Base-by-base conservation (phyloP, 106 monocot genomes). In the Phalaenopsis aphrodite region DNA sequence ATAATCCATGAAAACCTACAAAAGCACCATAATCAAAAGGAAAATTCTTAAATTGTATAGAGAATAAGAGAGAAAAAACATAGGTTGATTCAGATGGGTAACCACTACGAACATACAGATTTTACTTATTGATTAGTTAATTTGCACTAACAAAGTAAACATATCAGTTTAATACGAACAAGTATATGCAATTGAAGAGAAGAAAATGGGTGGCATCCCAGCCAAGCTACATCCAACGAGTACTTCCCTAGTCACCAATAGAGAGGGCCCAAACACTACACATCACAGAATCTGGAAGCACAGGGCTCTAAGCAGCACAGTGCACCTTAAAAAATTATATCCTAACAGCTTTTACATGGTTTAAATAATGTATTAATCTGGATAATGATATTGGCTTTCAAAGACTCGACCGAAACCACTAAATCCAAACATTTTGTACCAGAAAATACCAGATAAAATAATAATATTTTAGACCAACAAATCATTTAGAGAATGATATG, bases 401-500 rank as follows among this genome's bases (percentile, higher is more conserved):
- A 52, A 52, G 52, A 52, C 21, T 65, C 21, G 64, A 65, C 64
- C 8, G 10, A 24, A 65, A 61, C 61, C 48, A 48, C 48, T 11
- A 61, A 61, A 21, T 5, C 61, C n/a, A 19, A 61, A 19, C 19
- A 61, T 19, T 21, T 21, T n/a, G 24, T 24, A 65, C 14, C 0
- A 2, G 23, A 30, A 65, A 65, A 65, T 23, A 65, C 1, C 11
- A 65, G 5, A 65, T 65, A 65, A 65, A 65, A 23, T 21, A n/a
- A 65, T 8, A 65, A 23, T 65, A 65, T 65, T 24, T 65, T 65
- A 23, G 24, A 1, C 5, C 5, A 23, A n/a, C n/a, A 65, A 24
- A 23, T 82, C 82, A 48, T 82, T 79, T 72, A 79, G 82, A 75
- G 80, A 82, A 88, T 82, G 83, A 56, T 83, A 75, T 79, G 84